A percentile compares a stretch with the other conserved stretches of the same genome.
These are phyloP conservation scores for Achaetomiella virescens DNA, from an alignment of 495 filamentous ascomycete genomes.

Conservation along the genomic window DNA sequence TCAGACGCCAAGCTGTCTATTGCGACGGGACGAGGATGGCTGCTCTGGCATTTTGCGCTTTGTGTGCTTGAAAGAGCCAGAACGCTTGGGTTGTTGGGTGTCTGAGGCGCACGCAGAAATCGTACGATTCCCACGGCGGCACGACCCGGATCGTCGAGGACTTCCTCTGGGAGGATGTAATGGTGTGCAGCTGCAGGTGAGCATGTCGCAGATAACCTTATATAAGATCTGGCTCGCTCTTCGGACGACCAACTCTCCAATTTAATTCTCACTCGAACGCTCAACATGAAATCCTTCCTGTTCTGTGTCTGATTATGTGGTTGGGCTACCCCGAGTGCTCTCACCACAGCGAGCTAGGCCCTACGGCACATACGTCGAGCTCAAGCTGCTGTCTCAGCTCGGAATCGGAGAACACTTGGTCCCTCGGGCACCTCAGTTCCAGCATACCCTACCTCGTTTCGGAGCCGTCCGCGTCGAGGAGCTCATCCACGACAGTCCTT, in stretches of 20 bases:
- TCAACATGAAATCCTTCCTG: neutral
- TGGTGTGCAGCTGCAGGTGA: slow-evolving; percentile 2
- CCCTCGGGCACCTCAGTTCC: too few species aligned
- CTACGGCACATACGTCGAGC: too few species aligned
- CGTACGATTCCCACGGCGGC: slow-evolving; percentile 29
- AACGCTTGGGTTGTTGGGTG: neutral
- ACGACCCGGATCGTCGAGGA: slow-evolving; percentile 23
- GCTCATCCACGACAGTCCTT: neutral
- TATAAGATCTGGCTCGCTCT: neutral
- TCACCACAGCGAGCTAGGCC: too few species aligned
- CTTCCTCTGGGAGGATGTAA: slow-evolving; percentile 14
- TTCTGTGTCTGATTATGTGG: neutral
- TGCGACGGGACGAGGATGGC: too few species aligned
- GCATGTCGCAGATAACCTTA: slow-evolving; percentile 12
- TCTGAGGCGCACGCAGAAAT: slow-evolving; percentile 20
- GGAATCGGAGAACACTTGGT: too few species aligned
- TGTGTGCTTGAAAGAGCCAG: too few species aligned
- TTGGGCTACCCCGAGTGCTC: too few species aligned
- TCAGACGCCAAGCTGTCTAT: too few species aligned
- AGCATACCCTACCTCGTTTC: neutral
- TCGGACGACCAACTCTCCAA: neutral
- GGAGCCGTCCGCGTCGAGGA: neutral
- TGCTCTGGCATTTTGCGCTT: too few species aligned
- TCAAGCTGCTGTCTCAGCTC: too few species aligned
- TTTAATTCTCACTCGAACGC: neutral